These are phyloP conservation scores for Alternaria sp. DNA, from an alignment of 2,329 filamentous ascomycete species.

Conservation along the genomic window DNA sequence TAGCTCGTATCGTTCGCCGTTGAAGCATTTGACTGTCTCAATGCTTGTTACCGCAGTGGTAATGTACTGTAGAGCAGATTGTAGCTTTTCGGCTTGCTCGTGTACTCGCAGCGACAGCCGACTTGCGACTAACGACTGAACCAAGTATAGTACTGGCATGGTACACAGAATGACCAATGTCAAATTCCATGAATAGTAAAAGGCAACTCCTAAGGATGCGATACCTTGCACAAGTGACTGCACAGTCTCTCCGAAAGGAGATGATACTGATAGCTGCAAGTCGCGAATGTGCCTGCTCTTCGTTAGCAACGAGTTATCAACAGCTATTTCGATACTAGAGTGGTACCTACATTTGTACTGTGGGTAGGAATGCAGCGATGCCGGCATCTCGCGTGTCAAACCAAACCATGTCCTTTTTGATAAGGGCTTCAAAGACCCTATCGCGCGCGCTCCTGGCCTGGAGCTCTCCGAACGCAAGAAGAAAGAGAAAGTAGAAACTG, in stretches of 20 bases:
- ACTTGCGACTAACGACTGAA: constrained; percentile 68
- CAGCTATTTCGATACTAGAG: constrained; percentile 13
- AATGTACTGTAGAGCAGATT: constrained; percentile 74
- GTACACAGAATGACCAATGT: constrained; percentile 80
- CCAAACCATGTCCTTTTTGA: constrained; percentile 81
- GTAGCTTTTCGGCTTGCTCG: constrained; percentile 72
- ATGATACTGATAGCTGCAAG: constrained; percentile 79
- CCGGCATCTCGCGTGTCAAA: constrained; percentile 79
- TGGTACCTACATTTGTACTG: constrained; percentile 74
- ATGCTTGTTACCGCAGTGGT: constrained; percentile 76
- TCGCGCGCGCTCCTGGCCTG: constrained; percentile 74
- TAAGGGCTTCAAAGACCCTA: constrained; percentile 70
- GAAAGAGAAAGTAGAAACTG: constrained; percentile 71
- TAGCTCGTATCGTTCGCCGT: constrained; percentile 74
- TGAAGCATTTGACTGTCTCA: constrained; percentile 86
- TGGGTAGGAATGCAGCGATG: constrained; percentile 72
- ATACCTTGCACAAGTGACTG: constrained; percentile 70
- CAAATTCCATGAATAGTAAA: constrained; percentile 84
- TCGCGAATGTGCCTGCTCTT: constrained; percentile 77
- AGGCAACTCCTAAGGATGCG: constrained; percentile 73
- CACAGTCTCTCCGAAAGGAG: constrained; percentile 76
- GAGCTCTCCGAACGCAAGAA: constrained; percentile 81
- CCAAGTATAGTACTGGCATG: constrained; percentile 70
- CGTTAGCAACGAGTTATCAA: not conserved
- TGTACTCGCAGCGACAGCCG: constrained; percentile 72